Base-by-base conservation (phyloP, 306 rosid genomes). In the Fragaria nilgerrensis region DNA sequence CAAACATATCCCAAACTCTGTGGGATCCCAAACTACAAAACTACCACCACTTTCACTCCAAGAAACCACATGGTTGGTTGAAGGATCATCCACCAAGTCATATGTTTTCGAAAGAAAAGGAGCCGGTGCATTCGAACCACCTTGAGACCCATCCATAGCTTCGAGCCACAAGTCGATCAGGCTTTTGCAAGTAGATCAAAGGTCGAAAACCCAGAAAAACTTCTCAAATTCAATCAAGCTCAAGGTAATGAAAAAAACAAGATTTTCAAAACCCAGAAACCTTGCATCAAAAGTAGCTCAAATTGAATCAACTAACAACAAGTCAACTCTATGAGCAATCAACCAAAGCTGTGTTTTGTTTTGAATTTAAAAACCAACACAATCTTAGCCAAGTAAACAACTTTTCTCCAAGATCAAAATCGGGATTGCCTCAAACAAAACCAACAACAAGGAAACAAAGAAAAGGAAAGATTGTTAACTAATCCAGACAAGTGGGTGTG, bases 41-140 rank as follows among this genome's bases (percentile, higher is more conserved):
- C 86, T 83, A 66, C 78, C 76, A 29, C 86, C 86, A 76, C 29
- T 83, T 15, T 45, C 75, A 72, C 73, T 79, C 86, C 86, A 83
- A 5, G 86, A 83, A 45, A 83, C 81, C 37, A 79, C 58, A 4
- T 41, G 36, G 65, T 83, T 75, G 56, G 86, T 55, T 19, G 76
- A 22, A 9, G 76, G 76, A 9, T 83, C 86, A 19, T 83, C 86
- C 65, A 83, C 84, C 78, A 83, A 61, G 37, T 83, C 86, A 23
- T 83, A 83, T 29, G 86, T 83, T 68, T 83, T 83, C 14, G 73
- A 25, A 22, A 83, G 86, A 83, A 83, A 83, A n/a, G 86, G 86
- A 2, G 83, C 84, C 11, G 86, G 84, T 29, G 84, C 73, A 14
- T 62, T 73, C 4, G 81, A 79, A 66, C 84, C 67, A 43, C 86